Evolutionary conservation across 2,329 filamentous ascomycete genomes (phyloP), one percentile per base, ranked within the genome.

Genomic region (Aspergillus arachidicola): DNA sequence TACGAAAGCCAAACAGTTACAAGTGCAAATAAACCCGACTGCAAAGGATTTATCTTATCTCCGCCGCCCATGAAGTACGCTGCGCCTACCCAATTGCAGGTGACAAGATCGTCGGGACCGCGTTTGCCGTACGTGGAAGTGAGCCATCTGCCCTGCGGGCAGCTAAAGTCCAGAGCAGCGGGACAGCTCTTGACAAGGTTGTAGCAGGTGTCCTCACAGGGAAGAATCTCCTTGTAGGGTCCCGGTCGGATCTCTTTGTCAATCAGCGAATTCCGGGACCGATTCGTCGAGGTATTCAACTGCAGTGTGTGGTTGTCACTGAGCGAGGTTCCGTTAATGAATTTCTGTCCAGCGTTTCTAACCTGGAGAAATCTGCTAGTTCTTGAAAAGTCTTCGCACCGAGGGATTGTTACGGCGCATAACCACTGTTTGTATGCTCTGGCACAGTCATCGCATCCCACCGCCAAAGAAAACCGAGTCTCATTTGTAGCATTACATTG

Each of bases 351-450:
- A 59, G 93, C 85, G 72, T 94, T 95, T 53, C 95, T 90, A 23
- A 85, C 82, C 64, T 89, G 86, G 2, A 93, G 84, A 72, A 81
- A 88, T 1, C 82, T 59, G 16, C 83, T 81, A 1, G 76, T 71
- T 56, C 83, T 86, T 57, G 84, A 86, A 71, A 91, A 95, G 79
- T 97, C 94, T 72, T 92, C 90, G 81, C 95, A 99, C 34, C 94
- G 91, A 1, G 95, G 95, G 65, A 99, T 95, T 19, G 89, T 91
- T 32, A 98, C 93, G 28, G 92, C 91, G 81, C 95, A 99, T 23
- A 99, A 88, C 95, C 95, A 99, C 72, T 89, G 84, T 77, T 96
- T 97, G 84, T 99, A 99, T 10, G 93, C 92, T 0, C 75, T 73
- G 19, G 83, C 86, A 78, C 95, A 99, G 76, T 96, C 86, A 50